Percentiles rank a stretch among this genome's conserved stretches.
These are phyloP conservation scores for Trametes versicolor DNA, from an alignment of 1,284 basidiomycete genomes.

Conservation along the genomic window DNA sequence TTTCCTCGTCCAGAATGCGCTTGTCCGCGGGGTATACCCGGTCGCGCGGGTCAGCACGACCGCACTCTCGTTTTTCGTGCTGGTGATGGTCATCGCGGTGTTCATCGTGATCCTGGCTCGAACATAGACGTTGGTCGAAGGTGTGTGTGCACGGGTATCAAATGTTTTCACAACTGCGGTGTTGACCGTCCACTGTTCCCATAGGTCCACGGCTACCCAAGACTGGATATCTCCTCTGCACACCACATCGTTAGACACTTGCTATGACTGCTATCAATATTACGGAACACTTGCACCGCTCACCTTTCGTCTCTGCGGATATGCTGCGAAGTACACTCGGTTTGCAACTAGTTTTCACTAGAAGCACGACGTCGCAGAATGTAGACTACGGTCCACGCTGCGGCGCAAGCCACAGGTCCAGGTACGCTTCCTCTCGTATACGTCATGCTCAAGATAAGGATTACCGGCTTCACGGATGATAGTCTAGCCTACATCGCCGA, in stretches of 20 bases:
- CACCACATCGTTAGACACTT: background rate
- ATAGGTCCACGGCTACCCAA: background rate
- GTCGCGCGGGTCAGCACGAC: constrained; percentile 57
- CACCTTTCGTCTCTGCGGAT: background rate
- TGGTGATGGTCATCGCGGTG: constrained; percentile 54
- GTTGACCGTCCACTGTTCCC: background rate
- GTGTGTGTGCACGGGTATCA: background rate
- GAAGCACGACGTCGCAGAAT: too few relatives aligned
- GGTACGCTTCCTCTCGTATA: too few relatives aligned
- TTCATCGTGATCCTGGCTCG: constrained; percentile 58
- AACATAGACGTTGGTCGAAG: constrained; percentile 24
- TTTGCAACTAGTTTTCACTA: too few relatives aligned
- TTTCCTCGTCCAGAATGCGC: constrained; percentile 61
- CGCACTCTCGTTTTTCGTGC: constrained; percentile 54
- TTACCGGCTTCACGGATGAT: too few relatives aligned
- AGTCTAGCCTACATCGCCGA: too few relatives aligned
- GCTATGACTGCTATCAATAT: background rate
- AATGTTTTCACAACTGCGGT: background rate
- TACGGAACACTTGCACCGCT: background rate
- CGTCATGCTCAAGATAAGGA: too few relatives aligned
- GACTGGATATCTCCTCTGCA: background rate
- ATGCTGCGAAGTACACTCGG: too few relatives aligned
- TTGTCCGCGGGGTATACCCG: constrained; percentile 64
- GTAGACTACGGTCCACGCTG: too few relatives aligned
- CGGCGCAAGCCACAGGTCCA: too few relatives aligned